Base-by-base conservation (phyloP, 2,329 filamentous ascomycete species). In the Colletotrichum sp. region DNA sequence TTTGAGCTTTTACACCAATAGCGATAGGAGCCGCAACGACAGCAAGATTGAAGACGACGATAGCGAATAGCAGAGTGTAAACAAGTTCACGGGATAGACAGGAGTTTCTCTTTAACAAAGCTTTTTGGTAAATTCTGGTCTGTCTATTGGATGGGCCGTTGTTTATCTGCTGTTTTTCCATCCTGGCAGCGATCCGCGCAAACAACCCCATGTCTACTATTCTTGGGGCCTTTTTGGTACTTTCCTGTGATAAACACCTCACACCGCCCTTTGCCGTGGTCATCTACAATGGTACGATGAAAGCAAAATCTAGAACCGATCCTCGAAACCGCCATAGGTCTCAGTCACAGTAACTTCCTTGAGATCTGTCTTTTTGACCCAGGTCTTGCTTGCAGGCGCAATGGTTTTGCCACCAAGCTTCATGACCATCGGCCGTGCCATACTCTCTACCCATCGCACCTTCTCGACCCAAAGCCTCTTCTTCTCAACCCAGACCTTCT, bases 151-250 rank as follows among this genome's bases (percentile, higher is more conserved):
- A 64, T 56, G 16, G n/a, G n/a, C 26, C 56, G 28, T 32, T n/a
- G 63, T 38, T 52, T 38, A 64, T 69, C 67, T 69, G 36, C 36
- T 36, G 26, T 14, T 32, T n/a, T 36, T 68, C 38, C 59, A 68
- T 59, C 69, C 69, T 59, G 34, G 69, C 34, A 36, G 58, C 63
- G 43, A 73, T 75, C 69, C 38, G 58, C 28, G 64, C 30, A 64
- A 28, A 21, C 6, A 21, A 21, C 43, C 52, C n/a, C 32, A 59
- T 26, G 14, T 69, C 63, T 75, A 62, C 56, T 59, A 69, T 64
- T 52, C 58, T 38, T 73, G 34, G 69, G n/a, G 43, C 7, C 9
- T 24, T 24, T 21, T 21, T 13, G n/a, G n/a, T 52, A 2, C 43
- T 52, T 21, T 52, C n/a, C 43, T 52, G 43, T 52, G 43, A 52